Percentiles rank a stretch among this genome's conserved stretches.
These are phyloP conservation scores for Vanderwaltozyma verrucispora DNA, from an alignment of 805 yeast genomes.

Conservation along the genomic window DNA sequence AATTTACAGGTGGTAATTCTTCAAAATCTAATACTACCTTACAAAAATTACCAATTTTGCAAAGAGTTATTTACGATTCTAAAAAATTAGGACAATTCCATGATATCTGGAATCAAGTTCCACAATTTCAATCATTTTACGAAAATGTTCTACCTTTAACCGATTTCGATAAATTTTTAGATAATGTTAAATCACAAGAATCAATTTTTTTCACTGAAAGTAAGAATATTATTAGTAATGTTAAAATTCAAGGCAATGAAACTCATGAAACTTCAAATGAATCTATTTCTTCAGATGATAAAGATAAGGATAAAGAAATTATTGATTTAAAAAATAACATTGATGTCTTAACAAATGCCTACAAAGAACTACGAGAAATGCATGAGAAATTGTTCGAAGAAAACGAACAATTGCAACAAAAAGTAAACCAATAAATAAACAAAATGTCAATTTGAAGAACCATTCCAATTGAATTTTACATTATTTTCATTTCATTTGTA, in stretches of 20 bases:
- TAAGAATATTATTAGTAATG: conserved; percentile 33
- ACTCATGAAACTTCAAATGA: conserved; percentile 4
- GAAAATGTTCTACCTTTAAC: conserved; percentile 12
- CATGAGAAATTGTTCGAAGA: conserved; percentile 49
- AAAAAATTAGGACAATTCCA: conserved; percentile 32
- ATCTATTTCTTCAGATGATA: too few species aligned
- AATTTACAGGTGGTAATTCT: not conserved
- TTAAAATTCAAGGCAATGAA: conserved; percentile 10
- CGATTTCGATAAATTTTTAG: conserved; percentile 41
- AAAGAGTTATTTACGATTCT: conserved; percentile 43
- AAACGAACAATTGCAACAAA: conserved; percentile 32
- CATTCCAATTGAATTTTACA: not conserved
- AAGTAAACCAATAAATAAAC: not conserved
- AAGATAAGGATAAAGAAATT: conserved; percentile 23
- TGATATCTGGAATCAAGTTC: conserved; percentile 31
- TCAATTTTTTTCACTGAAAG: conserved; percentile 36
- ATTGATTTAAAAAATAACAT: conserved; percentile 37
- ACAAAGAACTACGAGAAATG: conserved; percentile 45
- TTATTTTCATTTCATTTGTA: not conserved
- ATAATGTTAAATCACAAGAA: conserved; percentile 41
- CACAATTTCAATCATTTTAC: conserved; percentile 12
- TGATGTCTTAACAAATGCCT: conserved; percentile 44
- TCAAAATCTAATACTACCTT: not conserved
- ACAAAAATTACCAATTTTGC: conserved; percentile 47
- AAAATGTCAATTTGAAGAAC: not conserved